Evolutionary conservation across 2,329 filamentous ascomycete species (phyloP), one percentile per base, ranked within the genome.

Genomic region (Periconia sp.): DNA sequence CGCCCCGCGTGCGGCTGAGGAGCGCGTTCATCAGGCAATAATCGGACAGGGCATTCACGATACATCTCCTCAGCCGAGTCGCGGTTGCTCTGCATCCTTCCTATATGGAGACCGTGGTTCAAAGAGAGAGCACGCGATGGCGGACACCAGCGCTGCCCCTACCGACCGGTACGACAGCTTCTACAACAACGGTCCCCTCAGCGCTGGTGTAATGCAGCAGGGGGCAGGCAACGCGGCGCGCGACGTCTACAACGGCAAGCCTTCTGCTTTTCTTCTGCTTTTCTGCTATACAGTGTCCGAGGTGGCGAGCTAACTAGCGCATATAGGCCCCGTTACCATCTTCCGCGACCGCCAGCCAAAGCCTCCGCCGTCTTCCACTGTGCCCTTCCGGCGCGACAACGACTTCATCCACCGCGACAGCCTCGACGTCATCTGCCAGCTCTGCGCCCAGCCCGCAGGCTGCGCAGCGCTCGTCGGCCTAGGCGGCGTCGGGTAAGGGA

Each of bases 371-470:
- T 33, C 21, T 18, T 37, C 28, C 16, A 40, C 29, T 8, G 26
- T 59, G n/a, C 56, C 54, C 6, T 64, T 63, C 30, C 26, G 24
- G 9, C 54, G 36, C 12, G 60, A 64, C 26, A 15, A 31, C 1
- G 48, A 63, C 25, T 65, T 63, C 30, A 33, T 65, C n/a, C 43
- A 52, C 4, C 54, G 61, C 19, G 34, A 37, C 0, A 47, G 26
- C 5, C 33, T 59, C 5, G 21, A 5, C 17, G 41, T 15, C n/a
- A 30, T 42, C 31, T 29, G 36, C 24, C 50, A 28, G 9, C 43
- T 34, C 23, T 40, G 49, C 34, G n/a, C 29, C 3, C n/a, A n/a
- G 21, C 50, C 54, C 19, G 49, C 38, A 22, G 22, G 36, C 21
- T 41, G 56, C 9, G 39, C 25, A 25, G 59, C 59, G 13, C 55